Evolutionary conservation across 345 rosid species (phyloP).

Genomic region (Triadica sebifera): DNA sequence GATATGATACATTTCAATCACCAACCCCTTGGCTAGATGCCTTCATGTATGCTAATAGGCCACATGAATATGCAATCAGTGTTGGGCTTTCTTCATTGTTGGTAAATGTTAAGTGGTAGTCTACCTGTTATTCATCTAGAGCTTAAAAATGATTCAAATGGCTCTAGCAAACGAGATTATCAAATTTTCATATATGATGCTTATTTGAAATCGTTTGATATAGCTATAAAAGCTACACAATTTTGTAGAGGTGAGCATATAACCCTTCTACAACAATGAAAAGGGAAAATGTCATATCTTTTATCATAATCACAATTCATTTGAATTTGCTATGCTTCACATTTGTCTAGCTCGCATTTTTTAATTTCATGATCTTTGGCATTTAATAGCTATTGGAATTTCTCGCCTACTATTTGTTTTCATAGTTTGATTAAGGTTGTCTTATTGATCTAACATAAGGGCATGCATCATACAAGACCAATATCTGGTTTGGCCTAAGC

Average conservation of each 20-base stretch:
- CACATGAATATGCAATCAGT: slow-evolving; percentile 26
- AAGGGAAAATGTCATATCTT: neutral
- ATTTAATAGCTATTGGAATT: slow-evolving; percentile 2
- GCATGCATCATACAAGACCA: slow-evolving; percentile 43
- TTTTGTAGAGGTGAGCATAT: neutral
- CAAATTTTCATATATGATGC: neutral
- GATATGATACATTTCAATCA: slow-evolving; percentile 42
- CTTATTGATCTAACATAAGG: slow-evolving; percentile 21
- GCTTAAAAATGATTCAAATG: neutral
- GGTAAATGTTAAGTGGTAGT: slow-evolving; percentile 5
- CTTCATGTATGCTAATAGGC: slow-evolving; percentile 28
- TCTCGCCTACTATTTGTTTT: neutral
- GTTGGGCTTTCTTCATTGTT: slow-evolving; percentile 25
- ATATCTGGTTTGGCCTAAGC: slow-evolving; percentile 38
- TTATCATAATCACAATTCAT: neutral
- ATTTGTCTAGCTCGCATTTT: neutral
- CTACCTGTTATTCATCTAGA: neutral
- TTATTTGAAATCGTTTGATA: neutral
- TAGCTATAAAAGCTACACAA: neutral
- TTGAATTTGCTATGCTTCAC: neutral
- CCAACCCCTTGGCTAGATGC: slow-evolving; percentile 37
- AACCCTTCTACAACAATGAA: neutral
- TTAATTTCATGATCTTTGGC: neutral
- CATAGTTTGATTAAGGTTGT: neutral
- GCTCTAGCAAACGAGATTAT: neutral